Evolutionary conservation across 192 early-diverging fungal species (phyloP), one percentile per base, ranked within the genome.

Genomic region (Umbelopsis sp.): DNA sequence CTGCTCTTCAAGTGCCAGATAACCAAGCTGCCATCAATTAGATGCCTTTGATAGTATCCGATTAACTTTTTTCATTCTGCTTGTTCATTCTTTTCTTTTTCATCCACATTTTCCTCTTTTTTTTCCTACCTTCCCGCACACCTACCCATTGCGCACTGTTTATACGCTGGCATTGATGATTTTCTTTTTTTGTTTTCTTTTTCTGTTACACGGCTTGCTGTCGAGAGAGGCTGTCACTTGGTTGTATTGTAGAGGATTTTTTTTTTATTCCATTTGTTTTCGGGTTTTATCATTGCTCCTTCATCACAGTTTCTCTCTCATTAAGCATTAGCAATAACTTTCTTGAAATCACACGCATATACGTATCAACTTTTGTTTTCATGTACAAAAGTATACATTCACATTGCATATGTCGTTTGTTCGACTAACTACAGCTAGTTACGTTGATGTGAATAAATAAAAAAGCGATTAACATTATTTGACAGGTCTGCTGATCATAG

Each of bases 201-300:
- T 49, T 49, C 20, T 49, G 48, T 21, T 49, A 21, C 18, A 16
- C 48, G 48, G 20, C 48, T 49, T 49, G 48, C 48, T 49, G 48
- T 49, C 9, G 33, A 61, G 55, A 27, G 33, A 16, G 27, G 30
- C 55, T 30, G 18, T 61, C 30, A 7, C 33, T 30, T 35, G 55
- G 55, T 61, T 61, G 55, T 61, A 25, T 61, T 61, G 55, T 61
- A 61, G 55, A 61, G 27, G 55, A 61, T 25, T 61, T 61, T 25
- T 37, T 61, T 61, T 61, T 61, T 35, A 13, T 30, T 30, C 27
- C 27, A 30, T 30, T 61, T 61, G 55, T 18, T 61, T 61, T 61
- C 16, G 55, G 37, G 37, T 41, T 41, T 41, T 41, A 9, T 41
- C 37, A 41, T 41, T 41, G 37, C 37, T 41, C 37, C 37, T 4